Percentiles rank a stretch among this genome's conserved stretches.
phyloP scores from a whole-genome alignment of 768 basidiomycete genomes.

The Jaapia argillacea region DNA sequence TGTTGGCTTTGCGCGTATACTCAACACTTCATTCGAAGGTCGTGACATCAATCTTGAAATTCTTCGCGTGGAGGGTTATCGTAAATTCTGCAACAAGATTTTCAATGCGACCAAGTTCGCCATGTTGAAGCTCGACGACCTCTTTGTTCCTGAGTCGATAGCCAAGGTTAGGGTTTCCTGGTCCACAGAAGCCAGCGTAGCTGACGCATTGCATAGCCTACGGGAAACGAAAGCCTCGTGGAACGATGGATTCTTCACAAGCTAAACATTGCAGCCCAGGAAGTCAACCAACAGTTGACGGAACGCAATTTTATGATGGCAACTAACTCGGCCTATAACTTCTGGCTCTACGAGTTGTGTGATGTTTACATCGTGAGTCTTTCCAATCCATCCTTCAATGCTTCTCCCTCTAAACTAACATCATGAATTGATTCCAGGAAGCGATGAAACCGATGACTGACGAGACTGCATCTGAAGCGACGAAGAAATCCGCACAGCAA shows the following conservation, averaged over 20 bases:
- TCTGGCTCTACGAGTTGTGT: constrained; percentile 99
- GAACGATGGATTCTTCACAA: constrained; percentile 96
- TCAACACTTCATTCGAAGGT: constrained; percentile 37
- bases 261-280: constrained; percentile 69
- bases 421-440: constrained; percentile 47
- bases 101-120: constrained; percentile 99
- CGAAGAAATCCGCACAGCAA: constrained; percentile 81
- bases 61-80: constrained; percentile 90
- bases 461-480: constrained; percentile 47
- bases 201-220: constrained; percentile 41
- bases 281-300: constrained; percentile 65
- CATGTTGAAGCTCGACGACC: constrained; percentile 89
- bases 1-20: background rate
- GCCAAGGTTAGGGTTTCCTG: constrained; percentile 42
- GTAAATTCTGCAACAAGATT: constrained; percentile 99
- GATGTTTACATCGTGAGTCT: constrained; percentile 85
- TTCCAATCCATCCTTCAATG: constrained; percentile 1
- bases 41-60: constrained; percentile 98
- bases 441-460: constrained; percentile 99
- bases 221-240: constrained; percentile 83
- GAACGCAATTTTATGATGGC: constrained; percentile 92
- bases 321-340: constrained; percentile 77
- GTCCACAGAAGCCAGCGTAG: background rate
- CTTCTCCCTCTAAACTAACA: background rate
- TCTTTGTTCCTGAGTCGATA: constrained; percentile 65